phyloP scores from a whole-genome alignment of 139 green algal genomes.

The Chlamydomonas schloesseri region DNA sequence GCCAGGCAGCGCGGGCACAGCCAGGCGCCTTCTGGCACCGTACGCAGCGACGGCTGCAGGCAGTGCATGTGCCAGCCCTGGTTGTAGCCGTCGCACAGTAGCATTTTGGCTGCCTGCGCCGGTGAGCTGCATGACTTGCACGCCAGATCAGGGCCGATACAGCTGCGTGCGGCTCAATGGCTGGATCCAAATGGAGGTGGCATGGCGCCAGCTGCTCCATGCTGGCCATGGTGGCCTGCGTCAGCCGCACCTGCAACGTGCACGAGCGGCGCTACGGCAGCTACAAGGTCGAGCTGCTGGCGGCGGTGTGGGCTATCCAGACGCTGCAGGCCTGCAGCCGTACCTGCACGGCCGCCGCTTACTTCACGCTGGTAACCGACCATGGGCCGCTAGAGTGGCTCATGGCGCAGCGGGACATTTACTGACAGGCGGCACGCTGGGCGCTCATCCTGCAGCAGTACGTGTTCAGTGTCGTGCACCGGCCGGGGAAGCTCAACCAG shows the following conservation, averaged over 20 bases:
- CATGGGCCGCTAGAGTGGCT: slow-evolving; percentile 52
- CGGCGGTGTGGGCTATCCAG: slow-evolving; percentile 42
- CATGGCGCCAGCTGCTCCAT: too few relatives aligned
- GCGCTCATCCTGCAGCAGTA: slow-evolving; percentile 43
- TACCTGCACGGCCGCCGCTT: slow-evolving; percentile 50
- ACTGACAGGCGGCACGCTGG: slow-evolving; percentile 50
- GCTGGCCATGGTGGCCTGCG: slow-evolving; percentile 52
- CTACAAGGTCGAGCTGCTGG: slow-evolving; percentile 57
- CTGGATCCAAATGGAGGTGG: too few relatives aligned
- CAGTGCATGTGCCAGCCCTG: too few relatives aligned
- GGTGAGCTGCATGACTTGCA: too few relatives aligned
- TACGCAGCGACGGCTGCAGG: too few relatives aligned
- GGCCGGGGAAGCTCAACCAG: slow-evolving; percentile 9
- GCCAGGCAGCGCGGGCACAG: too few relatives aligned
- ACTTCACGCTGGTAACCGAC: slow-evolving; percentile 54
- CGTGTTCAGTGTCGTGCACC: slow-evolving; percentile 29
- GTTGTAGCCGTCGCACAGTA: too few relatives aligned
- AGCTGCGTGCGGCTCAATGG: too few relatives aligned
- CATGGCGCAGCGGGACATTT: slow-evolving; percentile 18
- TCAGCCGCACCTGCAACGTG: slow-evolving; percentile 38
- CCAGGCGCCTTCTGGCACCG: too few relatives aligned
- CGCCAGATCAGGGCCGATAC: too few relatives aligned
- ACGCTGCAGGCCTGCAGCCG: slow-evolving; percentile 11
- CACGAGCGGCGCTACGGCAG: slow-evolving; percentile 38
- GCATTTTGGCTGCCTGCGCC: too few relatives aligned